Base-by-base conservation (phyloP, 2,329 filamentous ascomycete genomes). In the Stagonosporopsis vannaccii region DNA sequence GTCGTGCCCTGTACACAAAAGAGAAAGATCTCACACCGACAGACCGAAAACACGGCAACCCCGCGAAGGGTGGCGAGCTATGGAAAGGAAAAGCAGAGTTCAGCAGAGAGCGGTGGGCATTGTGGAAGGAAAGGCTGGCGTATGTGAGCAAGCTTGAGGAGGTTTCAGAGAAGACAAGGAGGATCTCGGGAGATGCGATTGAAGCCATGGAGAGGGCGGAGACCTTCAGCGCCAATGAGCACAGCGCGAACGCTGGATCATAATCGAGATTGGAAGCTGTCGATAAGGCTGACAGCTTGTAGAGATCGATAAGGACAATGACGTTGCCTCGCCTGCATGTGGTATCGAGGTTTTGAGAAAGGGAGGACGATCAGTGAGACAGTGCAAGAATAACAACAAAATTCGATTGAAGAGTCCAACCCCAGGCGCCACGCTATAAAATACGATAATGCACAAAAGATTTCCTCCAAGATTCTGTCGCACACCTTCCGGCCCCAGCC, bases 111-210 rank as follows among this genome's bases (percentile, higher is more conserved):
- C 63, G 72, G 32, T 75, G 72, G 72, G 56, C 47, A 7, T 57
- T 74, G 11, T 75, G 73, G 72, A 72, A 70, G 46, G 63, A 67
- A 36, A 62, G 71, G 40, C 71, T 75, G 56, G 64, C 57, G 0
- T 61, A 60, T 13, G 50, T 75, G 32, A 56, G 50, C 2, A 44
- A 61, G 12, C 60, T 65, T 56, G 62, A 68, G 20, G 63, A 51
- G 1, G 44, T 73, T 3, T 62, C 33, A 6, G 64, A 70, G 6
- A 49, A 60, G 35, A 73, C 73, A 2, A 67, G 56, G 49, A 12
- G 42, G 4, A 51, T 70, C 20, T 66, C 70, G 15, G 65, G 42
- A 20, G 63, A 71, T 32, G 69, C 70, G 0, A 48, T 71, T 5
- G 59, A 65, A 46, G 49, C 41, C 8, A 75, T 75, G 73, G 69